Conservation (phyloP, 2,329 filamentous ascomycete species). For the Colletotrichum phormii region DNA sequence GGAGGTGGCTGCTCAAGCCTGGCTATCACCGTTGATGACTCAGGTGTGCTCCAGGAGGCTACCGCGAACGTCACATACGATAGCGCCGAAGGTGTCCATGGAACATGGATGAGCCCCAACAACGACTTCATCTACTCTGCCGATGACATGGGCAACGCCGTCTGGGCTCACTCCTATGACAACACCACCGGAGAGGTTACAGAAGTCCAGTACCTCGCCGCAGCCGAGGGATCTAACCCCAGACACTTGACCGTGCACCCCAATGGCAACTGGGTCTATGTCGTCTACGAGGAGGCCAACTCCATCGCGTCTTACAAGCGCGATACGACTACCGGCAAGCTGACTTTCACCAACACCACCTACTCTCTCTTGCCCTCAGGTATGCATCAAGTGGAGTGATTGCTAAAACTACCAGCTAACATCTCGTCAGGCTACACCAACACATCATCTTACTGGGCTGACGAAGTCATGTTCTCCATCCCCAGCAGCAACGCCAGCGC, state of each 20-base stretch:
- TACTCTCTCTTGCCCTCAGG: slow-evolving; percentile 36
- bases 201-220: slow-evolving; percentile 38
- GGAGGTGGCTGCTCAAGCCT: slow-evolving; percentile 38
- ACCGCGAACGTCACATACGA: slow-evolving; percentile 40
- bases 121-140: slow-evolving; percentile 45
- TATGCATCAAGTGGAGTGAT: background rate
- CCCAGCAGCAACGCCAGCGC: slow-evolving; percentile 10
- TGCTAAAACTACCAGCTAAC: background rate
- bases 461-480: slow-evolving; percentile 24
- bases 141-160: slow-evolving; percentile 45
- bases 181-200: slow-evolving; percentile 35
- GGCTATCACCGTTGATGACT: slow-evolving; percentile 40
- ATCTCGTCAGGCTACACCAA: slow-evolving; percentile 19
- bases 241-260: slow-evolving; percentile 45
- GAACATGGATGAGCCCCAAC: slow-evolving; percentile 37
- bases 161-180: slow-evolving; percentile 45
- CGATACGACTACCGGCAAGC: slow-evolving; percentile 28
- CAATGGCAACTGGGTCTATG: slow-evolving; percentile 43
- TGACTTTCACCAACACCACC: slow-evolving; percentile 21
- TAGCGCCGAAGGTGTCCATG: slow-evolving; percentile 42
- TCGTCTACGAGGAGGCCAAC: slow-evolving; percentile 43
- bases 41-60: slow-evolving; percentile 31
- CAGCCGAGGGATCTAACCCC: slow-evolving; percentile 40
- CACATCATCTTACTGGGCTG: slow-evolving; percentile 27
- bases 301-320: slow-evolving; percentile 42